Base-by-base conservation (phyloP, 768 basidiomycete genomes). In the Trametes coccinea region DNA sequence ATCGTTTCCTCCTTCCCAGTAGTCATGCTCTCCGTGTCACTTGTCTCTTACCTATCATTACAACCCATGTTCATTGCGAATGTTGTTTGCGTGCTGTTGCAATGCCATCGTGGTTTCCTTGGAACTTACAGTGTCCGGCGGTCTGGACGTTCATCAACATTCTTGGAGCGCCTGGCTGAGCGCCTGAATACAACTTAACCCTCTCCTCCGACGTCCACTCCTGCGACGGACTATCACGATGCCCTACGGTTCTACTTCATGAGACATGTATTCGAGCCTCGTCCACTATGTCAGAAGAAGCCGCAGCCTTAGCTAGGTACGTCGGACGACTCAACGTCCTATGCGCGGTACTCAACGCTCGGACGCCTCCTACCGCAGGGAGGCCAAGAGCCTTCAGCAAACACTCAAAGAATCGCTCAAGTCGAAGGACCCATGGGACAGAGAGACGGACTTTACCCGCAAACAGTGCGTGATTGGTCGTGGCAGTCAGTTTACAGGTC, bases 371-470 rank as follows among this genome's bases (percentile, higher is more conserved):
- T 43, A 43, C 41, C 41, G n/a, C 68, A 95, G 93, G 68, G 92
- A 95, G 77, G 90, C 92, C 67, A 92, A 88, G 71, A 78, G 78
- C 67, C 82, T 88, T 64, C 86, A 90, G 60, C 85, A 89, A 70
- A 82, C 80, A 40, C 75, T 96, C 59, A 93, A 91, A 76, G 88
- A 88, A 63, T 73, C 86, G 53, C 80, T 95, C 59, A 89, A 88
- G 71, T 81, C 80, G 41, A 86, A 82, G 61, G 85, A 88, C 53
- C 90, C 93, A 37, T 95, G 88, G 82, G 89, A 91, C 63, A 89
- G 81, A 71, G 91, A 95, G 61, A 85, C 94, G 45, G 95, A 98
- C 70, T 87, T 89, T 66, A 84, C 87, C 72, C 82, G 95, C 69
- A 91, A 92, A 77, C 88, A 86, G 95, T 93, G 74, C 76, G 92